phyloP scores from a whole-genome alignment of 257 asterid species.

The Lantana camara region DNA sequence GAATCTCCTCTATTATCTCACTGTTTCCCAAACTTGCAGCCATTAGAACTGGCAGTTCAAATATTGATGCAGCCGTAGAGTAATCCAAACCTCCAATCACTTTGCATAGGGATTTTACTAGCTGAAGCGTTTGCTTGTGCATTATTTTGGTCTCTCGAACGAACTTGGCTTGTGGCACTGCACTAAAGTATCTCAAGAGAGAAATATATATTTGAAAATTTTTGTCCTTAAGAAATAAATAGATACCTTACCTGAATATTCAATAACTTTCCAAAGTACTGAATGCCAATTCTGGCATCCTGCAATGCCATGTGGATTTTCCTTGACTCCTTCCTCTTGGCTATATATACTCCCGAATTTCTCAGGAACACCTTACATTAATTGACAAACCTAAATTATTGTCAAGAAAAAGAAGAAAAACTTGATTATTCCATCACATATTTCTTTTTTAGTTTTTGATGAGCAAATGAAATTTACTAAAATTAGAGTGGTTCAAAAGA shows the following conservation, averaged over 20 bases:
- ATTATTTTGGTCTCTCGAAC: constrained; percentile 27
- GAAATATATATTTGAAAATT: background rate
- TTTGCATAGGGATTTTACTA: constrained; percentile 37
- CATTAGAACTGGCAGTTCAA: constrained; percentile 33
- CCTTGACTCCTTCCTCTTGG: constrained; percentile 12
- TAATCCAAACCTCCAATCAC: constrained; percentile 33
- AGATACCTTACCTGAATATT: constrained; percentile 21
- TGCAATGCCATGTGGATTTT: constrained; percentile 25
- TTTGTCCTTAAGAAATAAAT: constrained; percentile 4
- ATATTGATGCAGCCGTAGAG: constrained; percentile 37
- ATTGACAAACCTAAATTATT: constrained; percentile 8
- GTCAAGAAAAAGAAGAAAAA: background rate
- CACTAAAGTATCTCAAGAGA: constrained; percentile 2
- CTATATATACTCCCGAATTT: constrained; percentile 20
- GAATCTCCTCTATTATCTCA: constrained; percentile 50
- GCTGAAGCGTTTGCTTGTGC: constrained; percentile 40
- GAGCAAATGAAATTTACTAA: too few species aligned
- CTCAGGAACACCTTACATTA: constrained; percentile 38
- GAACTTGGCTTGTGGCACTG: constrained; percentile 31
- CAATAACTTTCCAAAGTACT: constrained; percentile 28
- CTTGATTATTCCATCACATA: background rate
- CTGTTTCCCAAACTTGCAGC: constrained; percentile 41
- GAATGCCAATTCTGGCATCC: constrained; percentile 26
- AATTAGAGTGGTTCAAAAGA: too few species aligned
- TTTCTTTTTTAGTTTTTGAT: too few species aligned